Conservation (phyloP, 371 early-diverging fungal genomes). For the Syncephalastrum contaminatum region DNA sequence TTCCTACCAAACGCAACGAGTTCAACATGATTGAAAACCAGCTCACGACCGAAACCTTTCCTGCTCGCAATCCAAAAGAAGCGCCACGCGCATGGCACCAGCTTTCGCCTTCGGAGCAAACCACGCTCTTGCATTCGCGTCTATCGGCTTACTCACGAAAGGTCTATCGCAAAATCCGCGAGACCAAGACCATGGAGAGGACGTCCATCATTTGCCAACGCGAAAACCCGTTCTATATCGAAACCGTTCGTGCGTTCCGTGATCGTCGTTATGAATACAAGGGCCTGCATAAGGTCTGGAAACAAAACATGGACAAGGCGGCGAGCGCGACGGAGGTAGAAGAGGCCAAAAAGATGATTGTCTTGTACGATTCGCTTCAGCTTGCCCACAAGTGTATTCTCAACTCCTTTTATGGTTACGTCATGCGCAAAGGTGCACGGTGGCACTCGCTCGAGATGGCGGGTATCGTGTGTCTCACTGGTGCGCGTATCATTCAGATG, state of each 20-base stretch:
- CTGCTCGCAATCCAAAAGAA: conserved; percentile 50
- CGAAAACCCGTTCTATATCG: conserved; percentile 99
- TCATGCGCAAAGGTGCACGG: conserved; percentile 99
- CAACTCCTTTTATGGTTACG: conserved; percentile 99
- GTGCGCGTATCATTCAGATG: conserved; percentile 96
- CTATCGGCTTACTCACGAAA: conserved; percentile 88
- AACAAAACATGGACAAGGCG: conserved; percentile 80
- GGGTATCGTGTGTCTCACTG: conserved; percentile 98
- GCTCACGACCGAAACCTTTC: conserved; percentile 81
- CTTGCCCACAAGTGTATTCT: conserved; percentile 99
- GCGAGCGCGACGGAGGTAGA: conserved; percentile 63
- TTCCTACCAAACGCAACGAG: conserved; percentile 89
- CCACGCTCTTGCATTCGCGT: conserved; percentile 75
- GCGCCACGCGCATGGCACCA: conserved; percentile 69
- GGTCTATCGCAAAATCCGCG: conserved; percentile 85
- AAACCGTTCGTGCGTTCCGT: conserved; percentile 97
- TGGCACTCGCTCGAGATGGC: conserved; percentile 99
- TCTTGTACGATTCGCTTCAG: conserved; percentile 97
- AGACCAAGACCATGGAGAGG: conserved; percentile 76
- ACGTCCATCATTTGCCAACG: conserved; percentile 97
- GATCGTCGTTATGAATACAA: conserved; percentile 99
- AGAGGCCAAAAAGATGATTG: conserved; percentile 92
- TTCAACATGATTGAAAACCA: conserved; percentile 91
- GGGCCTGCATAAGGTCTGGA: conserved; percentile 89
- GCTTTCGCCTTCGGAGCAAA: conserved; percentile 66